These are phyloP conservation scores for Nothomitra cinnamomea DNA, from an alignment of 2,329 filamentous ascomycete species.

Conservation along the genomic window DNA sequence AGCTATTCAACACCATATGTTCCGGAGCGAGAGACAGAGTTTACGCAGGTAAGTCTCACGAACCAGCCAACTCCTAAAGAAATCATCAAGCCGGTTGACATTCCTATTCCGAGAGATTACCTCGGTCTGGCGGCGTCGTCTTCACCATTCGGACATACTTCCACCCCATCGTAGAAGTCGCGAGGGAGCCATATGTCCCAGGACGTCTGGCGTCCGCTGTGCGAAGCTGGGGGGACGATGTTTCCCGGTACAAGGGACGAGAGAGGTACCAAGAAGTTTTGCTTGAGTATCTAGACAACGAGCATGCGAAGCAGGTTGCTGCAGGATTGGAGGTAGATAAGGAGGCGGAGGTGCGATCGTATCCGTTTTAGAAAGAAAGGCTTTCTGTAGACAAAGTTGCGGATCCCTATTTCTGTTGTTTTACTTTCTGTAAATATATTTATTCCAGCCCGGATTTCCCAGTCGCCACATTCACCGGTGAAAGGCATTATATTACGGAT, in stretches of 20 bases:
- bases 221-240: constrained; percentile 66
- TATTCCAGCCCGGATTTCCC: too few species aligned
- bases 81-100: not conserved
- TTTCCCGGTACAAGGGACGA: constrained; percentile 60
- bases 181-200: constrained; percentile 56
- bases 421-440: too few species aligned
- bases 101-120: constrained; percentile 19
- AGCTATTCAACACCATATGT: constrained; percentile 56
- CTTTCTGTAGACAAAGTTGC: not conserved
- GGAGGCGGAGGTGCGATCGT: constrained; percentile 42
- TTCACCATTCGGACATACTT: constrained; percentile 77
- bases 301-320: constrained; percentile 57
- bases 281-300: constrained; percentile 57
- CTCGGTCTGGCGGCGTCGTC: constrained; percentile 31
- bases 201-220: constrained; percentile 62
- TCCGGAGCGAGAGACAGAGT: constrained; percentile 60
- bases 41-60: constrained; percentile 32
- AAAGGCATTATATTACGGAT: too few species aligned
- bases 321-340: constrained; percentile 43
- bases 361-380: constrained; percentile 36
- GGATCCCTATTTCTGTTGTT: not conserved
- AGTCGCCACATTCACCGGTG: too few species aligned
- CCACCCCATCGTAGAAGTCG: constrained; percentile 50
- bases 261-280: constrained; percentile 58
- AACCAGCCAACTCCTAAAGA: not conserved